A percentile compares a stretch with the other conserved stretches of the same genome.
Evolutionary conservation across 2,329 filamentous ascomycete genomes (phyloP).

Genomic region (Chaetomiaceae sp.): DNA sequence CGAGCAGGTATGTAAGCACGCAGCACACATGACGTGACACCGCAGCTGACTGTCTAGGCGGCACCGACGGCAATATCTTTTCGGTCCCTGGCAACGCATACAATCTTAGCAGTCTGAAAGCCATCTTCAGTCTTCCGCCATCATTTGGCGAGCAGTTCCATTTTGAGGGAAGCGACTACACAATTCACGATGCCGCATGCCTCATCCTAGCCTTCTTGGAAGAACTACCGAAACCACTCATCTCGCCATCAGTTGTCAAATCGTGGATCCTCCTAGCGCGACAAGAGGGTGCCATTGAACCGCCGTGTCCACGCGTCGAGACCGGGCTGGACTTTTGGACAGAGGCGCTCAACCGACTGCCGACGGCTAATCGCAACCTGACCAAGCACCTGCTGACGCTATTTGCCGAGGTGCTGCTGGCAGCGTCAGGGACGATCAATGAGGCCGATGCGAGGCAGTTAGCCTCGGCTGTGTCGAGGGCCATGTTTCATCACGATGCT

Average conservation of each 20-base stretch:
- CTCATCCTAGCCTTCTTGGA: constrained; percentile 25
- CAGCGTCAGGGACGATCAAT: background rate
- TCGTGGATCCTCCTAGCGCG: constrained; percentile 26
- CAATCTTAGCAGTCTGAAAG: constrained; percentile 21
- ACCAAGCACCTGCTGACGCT: constrained; percentile 25
- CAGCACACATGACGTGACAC: background rate
- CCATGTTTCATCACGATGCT: constrained; percentile 24
- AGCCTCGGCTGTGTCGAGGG: constrained; percentile 20
- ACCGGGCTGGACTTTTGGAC: constrained; percentile 28
- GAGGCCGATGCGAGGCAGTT: constrained; percentile 24
- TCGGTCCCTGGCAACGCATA: constrained; percentile 19
- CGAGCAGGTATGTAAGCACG: constrained; percentile 13
- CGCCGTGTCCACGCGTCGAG: constrained; percentile 21
- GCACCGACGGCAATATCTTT: constrained; percentile 20
- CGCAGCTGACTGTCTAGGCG: constrained; percentile 8
- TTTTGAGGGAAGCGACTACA: constrained; percentile 23
- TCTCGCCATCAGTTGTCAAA: constrained; percentile 21
- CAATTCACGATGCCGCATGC: constrained; percentile 23
- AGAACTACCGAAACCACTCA: constrained; percentile 24
- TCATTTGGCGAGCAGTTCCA: constrained; percentile 24
- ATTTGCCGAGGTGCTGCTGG: constrained; percentile 23
- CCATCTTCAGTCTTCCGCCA: constrained; percentile 21
- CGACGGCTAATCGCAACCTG: constrained; percentile 23
- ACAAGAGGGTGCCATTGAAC: constrained; percentile 25
- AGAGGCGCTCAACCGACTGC: constrained; percentile 27